Evolutionary conservation across 1,284 basidiomycete species (phyloP).

Genomic region (Phylloporus sp.): DNA sequence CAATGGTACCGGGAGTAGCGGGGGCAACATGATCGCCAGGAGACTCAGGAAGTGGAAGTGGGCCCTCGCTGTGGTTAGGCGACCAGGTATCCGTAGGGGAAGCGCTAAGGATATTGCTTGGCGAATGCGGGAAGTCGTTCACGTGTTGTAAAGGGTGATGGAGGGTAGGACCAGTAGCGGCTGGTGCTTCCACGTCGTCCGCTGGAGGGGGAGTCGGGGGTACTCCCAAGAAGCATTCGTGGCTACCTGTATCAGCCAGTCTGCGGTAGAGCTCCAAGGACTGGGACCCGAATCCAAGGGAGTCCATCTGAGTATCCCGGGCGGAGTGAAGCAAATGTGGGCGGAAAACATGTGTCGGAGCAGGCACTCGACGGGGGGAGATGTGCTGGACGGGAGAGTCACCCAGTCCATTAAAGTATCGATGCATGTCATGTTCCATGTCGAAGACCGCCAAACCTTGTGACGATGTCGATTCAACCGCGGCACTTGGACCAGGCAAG

Average conservation of each 20-base stretch:
- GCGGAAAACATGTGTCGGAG: constrained; percentile 9
- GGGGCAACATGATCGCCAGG: neutral
- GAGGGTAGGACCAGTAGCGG: neutral
- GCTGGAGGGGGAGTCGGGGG: constrained; percentile 30
- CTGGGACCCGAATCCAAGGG: constrained; percentile 9
- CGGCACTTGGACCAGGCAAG: neutral
- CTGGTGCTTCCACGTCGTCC: constrained; percentile 1
- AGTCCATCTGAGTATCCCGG: neutral
- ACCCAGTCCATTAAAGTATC: constrained; percentile 32
- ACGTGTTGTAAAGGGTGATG: constrained; percentile 6
- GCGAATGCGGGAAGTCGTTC: constrained; percentile 6
- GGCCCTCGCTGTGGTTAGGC: constrained; percentile 8
- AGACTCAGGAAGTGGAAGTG: neutral
- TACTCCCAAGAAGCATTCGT: constrained; percentile 30
- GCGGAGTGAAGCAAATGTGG: constrained; percentile 8
- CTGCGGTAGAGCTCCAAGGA: constrained; percentile 10
- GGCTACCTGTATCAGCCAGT: constrained; percentile 6
- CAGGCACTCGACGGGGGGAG: constrained; percentile 1
- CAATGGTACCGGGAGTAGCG: constrained; percentile 24
- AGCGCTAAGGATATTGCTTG: constrained; percentile 8
- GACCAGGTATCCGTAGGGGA: constrained; percentile 15
- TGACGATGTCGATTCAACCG: neutral
- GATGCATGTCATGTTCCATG: constrained; percentile 30
- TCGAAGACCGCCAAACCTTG: constrained; percentile 12
- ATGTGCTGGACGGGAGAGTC: constrained; percentile 24